These are phyloP conservation scores for Russula griseocarnosa DNA, from an alignment of 768 basidiomycete genomes.

Conservation along the genomic window DNA sequence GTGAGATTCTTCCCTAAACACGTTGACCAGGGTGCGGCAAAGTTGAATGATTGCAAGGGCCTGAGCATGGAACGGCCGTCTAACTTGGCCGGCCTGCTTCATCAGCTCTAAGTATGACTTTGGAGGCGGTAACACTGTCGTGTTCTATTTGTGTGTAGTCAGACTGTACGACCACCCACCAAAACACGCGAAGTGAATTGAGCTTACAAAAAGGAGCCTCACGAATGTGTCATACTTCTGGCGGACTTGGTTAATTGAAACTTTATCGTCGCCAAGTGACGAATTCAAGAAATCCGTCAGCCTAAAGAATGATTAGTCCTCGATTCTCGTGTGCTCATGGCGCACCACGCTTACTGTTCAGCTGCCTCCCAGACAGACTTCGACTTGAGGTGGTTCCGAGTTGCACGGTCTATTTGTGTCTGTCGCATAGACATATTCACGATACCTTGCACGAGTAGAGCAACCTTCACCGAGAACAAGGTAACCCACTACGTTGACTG, in stretches of 20 bases:
- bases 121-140: conserved; percentile 11
- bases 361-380: conserved; percentile 17
- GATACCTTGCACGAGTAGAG: conserved; percentile 20
- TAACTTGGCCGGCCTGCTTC: conserved; percentile 20
- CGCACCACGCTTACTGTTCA: conserved; percentile 3
- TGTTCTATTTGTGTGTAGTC: conserved; percentile 17
- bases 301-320: not conserved
- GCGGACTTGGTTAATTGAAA: conserved; percentile 5
- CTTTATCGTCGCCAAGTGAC: conserved; percentile 4
- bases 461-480: conserved; percentile 7
- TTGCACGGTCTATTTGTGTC: not conserved
- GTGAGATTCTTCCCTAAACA: conserved; percentile 11
- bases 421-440: conserved; percentile 1
- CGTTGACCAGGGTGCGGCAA: conserved; percentile 19
- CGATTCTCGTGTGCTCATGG: not conserved
- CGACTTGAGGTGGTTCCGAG: conserved; percentile 19
- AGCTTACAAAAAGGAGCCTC: conserved; percentile 14
- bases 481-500: conserved; percentile 3
- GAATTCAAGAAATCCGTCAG: conserved; percentile 11
- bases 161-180: not conserved
- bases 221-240: conserved; percentile 16
- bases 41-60: conserved; percentile 17
- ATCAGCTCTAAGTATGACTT: conserved; percentile 19
- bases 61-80: conserved; percentile 25
- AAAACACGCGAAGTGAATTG: not conserved